phyloP scores from a whole-genome alignment of 495 filamentous ascomycete species.

The Daldinia loculata region DNA sequence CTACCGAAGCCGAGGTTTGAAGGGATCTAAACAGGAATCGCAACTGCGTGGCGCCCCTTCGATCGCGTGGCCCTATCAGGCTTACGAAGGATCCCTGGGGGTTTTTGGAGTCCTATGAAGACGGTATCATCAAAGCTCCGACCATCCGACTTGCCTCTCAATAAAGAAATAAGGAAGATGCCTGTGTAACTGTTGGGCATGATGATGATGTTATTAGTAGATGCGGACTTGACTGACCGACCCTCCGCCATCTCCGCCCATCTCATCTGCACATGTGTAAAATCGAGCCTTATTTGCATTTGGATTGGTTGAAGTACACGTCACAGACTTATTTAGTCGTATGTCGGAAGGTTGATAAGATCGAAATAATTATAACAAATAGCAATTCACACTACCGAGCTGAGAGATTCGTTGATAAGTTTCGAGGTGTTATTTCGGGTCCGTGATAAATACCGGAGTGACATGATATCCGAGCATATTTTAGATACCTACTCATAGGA shows the following conservation, averaged over 20 bases:
- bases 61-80: conserved; percentile 4
- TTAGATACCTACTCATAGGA: background rate
- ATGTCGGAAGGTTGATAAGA: background rate
- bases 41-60: background rate
- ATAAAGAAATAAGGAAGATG: background rate
- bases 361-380: background rate
- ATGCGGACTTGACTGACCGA: conserved; percentile 3
- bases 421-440: background rate
- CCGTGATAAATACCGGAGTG: background rate
- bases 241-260: conserved; percentile 2
- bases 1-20: background rate
- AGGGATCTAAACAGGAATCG: background rate
- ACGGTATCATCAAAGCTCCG: conserved; percentile 1
- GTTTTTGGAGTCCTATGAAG: background rate
- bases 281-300: background rate
- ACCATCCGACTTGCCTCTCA: background rate
- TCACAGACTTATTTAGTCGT: background rate
- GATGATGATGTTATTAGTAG: background rate
- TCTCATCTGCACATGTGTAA: background rate
- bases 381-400: background rate
- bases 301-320: background rate
- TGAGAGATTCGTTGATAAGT: conserved; percentile 1
- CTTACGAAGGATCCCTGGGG: background rate
- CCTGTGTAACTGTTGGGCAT: background rate
- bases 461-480: background rate